Conservation (phyloP, 2,329 filamentous ascomycete species). For the Penicillium griseofulvum region DNA sequence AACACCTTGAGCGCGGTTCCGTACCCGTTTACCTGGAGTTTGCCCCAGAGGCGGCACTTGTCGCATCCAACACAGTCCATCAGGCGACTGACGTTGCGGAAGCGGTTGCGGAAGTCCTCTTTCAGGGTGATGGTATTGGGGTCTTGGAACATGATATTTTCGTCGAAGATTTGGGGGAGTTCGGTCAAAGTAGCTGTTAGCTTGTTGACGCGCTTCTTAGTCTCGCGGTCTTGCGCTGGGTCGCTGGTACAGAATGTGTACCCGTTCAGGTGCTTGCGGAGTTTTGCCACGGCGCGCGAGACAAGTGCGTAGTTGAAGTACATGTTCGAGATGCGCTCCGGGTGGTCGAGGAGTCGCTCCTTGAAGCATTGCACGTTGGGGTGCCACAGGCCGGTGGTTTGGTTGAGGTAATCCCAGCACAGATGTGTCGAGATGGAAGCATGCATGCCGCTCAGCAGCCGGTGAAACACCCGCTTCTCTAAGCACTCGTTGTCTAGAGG, state of each 20-base stretch:
- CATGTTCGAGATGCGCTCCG: constrained; percentile 91
- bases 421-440: constrained; percentile 94
- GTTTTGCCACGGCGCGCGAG: constrained; percentile 84
- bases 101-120: constrained; percentile 95
- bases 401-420: constrained; percentile 94
- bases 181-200: constrained; percentile 70
- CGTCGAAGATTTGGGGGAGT: constrained; percentile 79
- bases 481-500: constrained; percentile 88
- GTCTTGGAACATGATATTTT: constrained; percentile 87
- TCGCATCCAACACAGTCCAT: constrained; percentile 99
- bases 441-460: constrained; percentile 95
- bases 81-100: constrained; percentile 90
- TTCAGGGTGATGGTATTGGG: constrained; percentile 69
- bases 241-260: constrained; percentile 96
- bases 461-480: constrained; percentile 98
- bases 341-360: constrained; percentile 74
- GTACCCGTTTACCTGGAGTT: constrained; percentile 91
- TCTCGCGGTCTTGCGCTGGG: constrained; percentile 70
- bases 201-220: constrained; percentile 75
- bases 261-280: constrained; percentile 73
- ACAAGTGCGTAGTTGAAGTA: constrained; percentile 99
- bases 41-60: constrained; percentile 97
- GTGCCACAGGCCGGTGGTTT: constrained; percentile 88
- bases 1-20: constrained; percentile 92
- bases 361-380: constrained; percentile 90